Evolutionary conservation across 805 yeast genomes (phyloP), one percentile per base, ranked within the genome.

Genomic region (Scheffersomyces ergatensis): DNA sequence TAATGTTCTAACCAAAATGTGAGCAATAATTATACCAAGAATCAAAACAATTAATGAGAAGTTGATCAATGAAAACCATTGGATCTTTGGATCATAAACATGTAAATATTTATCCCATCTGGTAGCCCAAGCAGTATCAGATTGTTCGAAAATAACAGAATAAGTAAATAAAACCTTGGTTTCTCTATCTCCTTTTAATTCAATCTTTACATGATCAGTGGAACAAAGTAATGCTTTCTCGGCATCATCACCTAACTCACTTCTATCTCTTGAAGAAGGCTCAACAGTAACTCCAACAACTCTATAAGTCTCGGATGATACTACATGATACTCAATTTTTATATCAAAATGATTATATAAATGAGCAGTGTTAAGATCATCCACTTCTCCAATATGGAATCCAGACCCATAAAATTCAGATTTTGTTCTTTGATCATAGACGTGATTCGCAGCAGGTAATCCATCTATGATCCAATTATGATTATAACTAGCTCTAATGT

Each of bases 21-120:
- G 92, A 11, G 83, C 81, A 63, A 89, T 87, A 46, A 89, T 79
- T 27, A 82, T 68, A 3, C 93, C 84, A 47, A 93, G 72, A 49
- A 86, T 77, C 8, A 87, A 46, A 6, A 89, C 97, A 53, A 92
- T 79, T 40, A 90, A 62, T 3, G 95, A 81, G 47, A 95, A 89
- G 66, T 89, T 89, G 50, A 89, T 68, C 53, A 93, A 77, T 2
- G 97, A 89, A 55, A 89, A 87, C 97, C 98, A 92, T 67, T 93
- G 97, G 52, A 93, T 86, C 58, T 85, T 84, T 42, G 97, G 95
- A 58, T 88, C 96, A 60, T 83, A 85, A 18, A 86, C 93, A 53
- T 88, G 95, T 55, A 93, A 72, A 60, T 93, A 93, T 63, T 89
- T 88, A 63, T 93, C 99, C 99, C 99, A 93, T 68, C 99, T 82